A percentile compares a stretch with the other conserved stretches of the same genome.
These are phyloP conservation scores for Tripidium arundinaceum DNA, from an alignment of 202 grass and related monocot species.

Conservation along the genomic window DNA sequence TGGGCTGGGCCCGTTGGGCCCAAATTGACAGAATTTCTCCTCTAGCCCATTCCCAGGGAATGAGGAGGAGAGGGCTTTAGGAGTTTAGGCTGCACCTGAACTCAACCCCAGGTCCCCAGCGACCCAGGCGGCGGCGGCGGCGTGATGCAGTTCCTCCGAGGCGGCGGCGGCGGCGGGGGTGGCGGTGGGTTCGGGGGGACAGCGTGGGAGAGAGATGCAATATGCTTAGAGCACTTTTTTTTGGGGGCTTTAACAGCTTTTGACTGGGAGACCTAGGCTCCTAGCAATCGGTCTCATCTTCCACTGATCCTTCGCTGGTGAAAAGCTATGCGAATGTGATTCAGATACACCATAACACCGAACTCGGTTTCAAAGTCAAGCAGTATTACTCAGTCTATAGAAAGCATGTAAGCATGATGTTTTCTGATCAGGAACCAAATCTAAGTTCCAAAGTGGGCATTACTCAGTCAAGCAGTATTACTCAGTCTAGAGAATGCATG, in stretches of 20 bases:
- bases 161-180: constrained; percentile 8
- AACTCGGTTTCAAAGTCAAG: not conserved
- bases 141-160: constrained; percentile 62
- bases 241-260: not conserved
- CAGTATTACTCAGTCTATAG: not conserved
- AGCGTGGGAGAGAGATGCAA: constrained; percentile 7
- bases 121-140: not conserved
- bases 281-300: not conserved
- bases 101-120: too few species aligned
- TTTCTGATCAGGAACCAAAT: too few species aligned
- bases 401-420: too few species aligned
- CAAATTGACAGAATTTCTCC: not conserved
- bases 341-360: not conserved
- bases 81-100: not conserved
- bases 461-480: too few species aligned
- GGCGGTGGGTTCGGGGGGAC: constrained; percentile 6
- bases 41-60: not conserved
- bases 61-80: not conserved
- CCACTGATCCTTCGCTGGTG: not conserved
- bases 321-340: not conserved
- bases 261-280: not conserved
- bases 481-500: too few species aligned
- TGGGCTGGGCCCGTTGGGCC: not conserved
- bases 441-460: too few species aligned
- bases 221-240: not conserved